Evolutionary conservation across 2,329 filamentous ascomycete genomes (phyloP).

Genomic region (Cladophialophora yegresii): DNA sequence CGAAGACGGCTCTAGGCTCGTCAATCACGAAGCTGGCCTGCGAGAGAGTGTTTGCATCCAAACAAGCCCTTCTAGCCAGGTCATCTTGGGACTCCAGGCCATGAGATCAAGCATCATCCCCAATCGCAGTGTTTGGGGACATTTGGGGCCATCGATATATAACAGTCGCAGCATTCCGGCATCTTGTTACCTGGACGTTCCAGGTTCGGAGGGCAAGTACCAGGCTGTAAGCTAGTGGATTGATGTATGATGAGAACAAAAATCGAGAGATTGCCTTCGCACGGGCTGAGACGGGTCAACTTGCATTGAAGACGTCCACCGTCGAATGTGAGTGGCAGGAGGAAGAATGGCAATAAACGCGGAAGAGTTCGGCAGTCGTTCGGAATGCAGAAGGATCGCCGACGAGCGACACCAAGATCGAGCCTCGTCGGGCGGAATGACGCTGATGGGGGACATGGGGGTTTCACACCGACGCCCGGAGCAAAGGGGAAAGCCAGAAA

Average conservation of each 20-base stretch:
- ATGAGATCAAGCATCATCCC: neutral
- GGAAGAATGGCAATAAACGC: neutral
- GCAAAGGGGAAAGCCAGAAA: constrained; percentile 17
- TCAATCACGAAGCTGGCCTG: neutral
- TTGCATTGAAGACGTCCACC: neutral
- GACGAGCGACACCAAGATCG: neutral
- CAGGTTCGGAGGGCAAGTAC: neutral
- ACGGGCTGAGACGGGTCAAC: neutral
- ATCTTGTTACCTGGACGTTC: neutral
- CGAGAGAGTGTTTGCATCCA: neutral
- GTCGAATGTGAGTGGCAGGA: neutral
- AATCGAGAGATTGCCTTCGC: neutral
- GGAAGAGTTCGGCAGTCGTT: neutral
- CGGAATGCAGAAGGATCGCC: neutral
- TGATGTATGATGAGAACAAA: neutral
- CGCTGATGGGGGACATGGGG: neutral
- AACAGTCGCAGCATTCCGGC: neutral
- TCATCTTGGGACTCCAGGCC: neutral
- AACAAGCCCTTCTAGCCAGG: too few species aligned
- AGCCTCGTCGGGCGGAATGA: constrained; percentile 11
- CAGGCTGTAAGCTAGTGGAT: neutral
- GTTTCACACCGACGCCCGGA: constrained; percentile 7
- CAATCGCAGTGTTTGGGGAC: neutral
- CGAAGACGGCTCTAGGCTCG: neutral
- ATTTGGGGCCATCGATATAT: neutral